These are phyloP conservation scores for Leccinum angustisporum DNA, from an alignment of 1,284 basidiomycete genomes.

Conservation along the genomic window DNA sequence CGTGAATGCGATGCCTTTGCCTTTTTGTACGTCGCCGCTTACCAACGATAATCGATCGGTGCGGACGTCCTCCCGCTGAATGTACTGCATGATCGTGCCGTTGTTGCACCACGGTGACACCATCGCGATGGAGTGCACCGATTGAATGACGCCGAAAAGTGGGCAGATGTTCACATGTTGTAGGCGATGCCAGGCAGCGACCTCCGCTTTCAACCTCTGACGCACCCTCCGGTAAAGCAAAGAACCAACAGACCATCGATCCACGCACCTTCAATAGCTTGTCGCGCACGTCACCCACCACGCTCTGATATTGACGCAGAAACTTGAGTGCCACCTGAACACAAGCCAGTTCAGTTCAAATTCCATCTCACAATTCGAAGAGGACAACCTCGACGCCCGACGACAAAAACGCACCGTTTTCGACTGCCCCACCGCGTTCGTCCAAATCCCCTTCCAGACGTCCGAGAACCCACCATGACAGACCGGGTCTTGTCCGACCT, in stretches of 20 bases:
- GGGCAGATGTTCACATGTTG: conserved; percentile 52
- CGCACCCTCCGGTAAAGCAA: conserved; percentile 1
- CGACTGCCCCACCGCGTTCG: conserved; percentile 41
- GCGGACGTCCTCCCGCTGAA: conserved; percentile 38
- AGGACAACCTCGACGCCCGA: background rate
- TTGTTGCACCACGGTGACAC: conserved; percentile 61
- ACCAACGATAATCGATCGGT: conserved; percentile 48
- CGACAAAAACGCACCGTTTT: conserved; percentile 33
- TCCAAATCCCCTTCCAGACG: conserved; percentile 58
- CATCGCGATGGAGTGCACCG: conserved; percentile 51
- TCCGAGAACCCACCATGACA: conserved; percentile 56
- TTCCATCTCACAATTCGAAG: background rate
- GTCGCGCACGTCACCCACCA: conserved; percentile 44
- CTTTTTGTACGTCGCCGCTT: conserved; percentile 16
- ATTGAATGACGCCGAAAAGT: conserved; percentile 51
- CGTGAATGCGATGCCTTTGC: background rate
- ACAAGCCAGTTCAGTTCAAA: background rate
- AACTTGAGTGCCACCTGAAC: conserved; percentile 55
- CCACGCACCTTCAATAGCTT: conserved; percentile 47
- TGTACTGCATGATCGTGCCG: conserved; percentile 50
- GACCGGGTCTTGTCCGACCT: conserved; percentile 39
- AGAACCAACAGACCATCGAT: background rate
- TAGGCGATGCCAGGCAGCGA: conserved; percentile 52
- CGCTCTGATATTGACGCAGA: conserved; percentile 51
- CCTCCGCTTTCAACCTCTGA: conserved; percentile 52